Evolutionary conservation across 2,329 filamentous ascomycete genomes (phyloP).

Genomic region (Monilinia fructicola): DNA sequence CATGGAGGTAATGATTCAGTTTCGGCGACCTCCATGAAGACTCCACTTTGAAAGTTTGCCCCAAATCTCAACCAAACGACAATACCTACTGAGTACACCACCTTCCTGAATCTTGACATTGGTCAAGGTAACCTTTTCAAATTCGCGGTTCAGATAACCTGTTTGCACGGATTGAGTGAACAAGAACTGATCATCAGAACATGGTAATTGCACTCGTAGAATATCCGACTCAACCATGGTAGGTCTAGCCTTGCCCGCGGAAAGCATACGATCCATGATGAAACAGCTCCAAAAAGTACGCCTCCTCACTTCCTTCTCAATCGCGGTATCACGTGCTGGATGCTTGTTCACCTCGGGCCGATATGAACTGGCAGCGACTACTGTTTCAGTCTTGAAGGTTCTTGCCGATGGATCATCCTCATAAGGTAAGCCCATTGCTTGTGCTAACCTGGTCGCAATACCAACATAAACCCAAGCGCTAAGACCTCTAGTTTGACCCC

Average conservation of each 20-base stretch:
- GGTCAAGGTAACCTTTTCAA: constrained; percentile 48
- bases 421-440: constrained; percentile 60
- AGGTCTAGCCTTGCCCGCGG: constrained; percentile 61
- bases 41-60: constrained; percentile 58
- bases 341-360: constrained; percentile 21
- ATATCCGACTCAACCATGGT: constrained; percentile 60
- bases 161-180: constrained; percentile 58
- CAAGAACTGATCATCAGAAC: constrained; percentile 64
- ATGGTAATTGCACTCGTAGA: constrained; percentile 65
- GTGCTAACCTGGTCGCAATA: constrained; percentile 58
- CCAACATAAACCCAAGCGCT: constrained; percentile 68
- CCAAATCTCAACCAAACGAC: constrained; percentile 60
- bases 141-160: constrained; percentile 46
- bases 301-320: constrained; percentile 62
- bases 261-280: constrained; percentile 68
- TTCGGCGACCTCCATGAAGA: constrained; percentile 52
- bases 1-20: constrained; percentile 57
- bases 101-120: constrained; percentile 30
- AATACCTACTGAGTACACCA: constrained; percentile 48
- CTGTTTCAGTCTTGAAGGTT: constrained; percentile 31
- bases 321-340: constrained; percentile 45
- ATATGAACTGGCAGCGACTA: constrained; percentile 38
- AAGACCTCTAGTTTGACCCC: constrained; percentile 62
- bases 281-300: constrained; percentile 75
- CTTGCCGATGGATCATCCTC: constrained; percentile 47